Evolutionary conservation across 805 yeast species (phyloP), one percentile per base, ranked within the genome.

Genomic region (Saturnispora halmiae): DNA sequence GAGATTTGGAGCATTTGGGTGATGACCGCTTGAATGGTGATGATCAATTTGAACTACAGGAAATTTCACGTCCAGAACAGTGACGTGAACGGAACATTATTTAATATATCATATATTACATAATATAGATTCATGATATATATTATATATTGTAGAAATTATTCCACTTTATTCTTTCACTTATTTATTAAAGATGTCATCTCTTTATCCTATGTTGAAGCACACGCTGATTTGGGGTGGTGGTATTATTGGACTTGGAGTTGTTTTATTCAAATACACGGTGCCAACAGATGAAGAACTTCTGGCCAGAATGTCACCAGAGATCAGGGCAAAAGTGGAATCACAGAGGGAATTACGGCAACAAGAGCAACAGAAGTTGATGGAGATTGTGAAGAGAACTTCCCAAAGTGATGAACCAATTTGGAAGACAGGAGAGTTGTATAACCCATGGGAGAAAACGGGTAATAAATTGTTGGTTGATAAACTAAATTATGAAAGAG

Each of bases 211-310:
- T 10, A 46, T 61, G 40, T 52, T 60, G 52, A 60, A 53, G 36
- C 55, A 54, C 31, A 50, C 56, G 4, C 18, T 60, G 2, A 31
- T 58, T 3, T 67, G 67, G 10, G 87, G 94, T 8, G 74, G 73
- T n/a, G 71, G 75, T 15, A 75, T 86, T 15, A 65, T 84, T 2
- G 84, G 80, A 4, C 52, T 75, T 0, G 97, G 96, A n/a, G 73
- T 78, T 0, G 49, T 83, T 5, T 64, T 82, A 14, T 80, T 63
- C 63, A 81, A 78, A 47, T 82, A 75, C 58, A 76, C 88, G 0
- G 79, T 86, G 0, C 97, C 97, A 3, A 73, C 88, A 2, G 94
- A 84, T 49, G 95, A 86, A 51, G 73, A 88, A 54, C 60, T 88
- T 35, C 70, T 87, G 31, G 75, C 78, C 1, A 61, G 70, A 38